Conservation (phyloP, 345 rosid genomes). For the Syzygium oleosum region DNA sequence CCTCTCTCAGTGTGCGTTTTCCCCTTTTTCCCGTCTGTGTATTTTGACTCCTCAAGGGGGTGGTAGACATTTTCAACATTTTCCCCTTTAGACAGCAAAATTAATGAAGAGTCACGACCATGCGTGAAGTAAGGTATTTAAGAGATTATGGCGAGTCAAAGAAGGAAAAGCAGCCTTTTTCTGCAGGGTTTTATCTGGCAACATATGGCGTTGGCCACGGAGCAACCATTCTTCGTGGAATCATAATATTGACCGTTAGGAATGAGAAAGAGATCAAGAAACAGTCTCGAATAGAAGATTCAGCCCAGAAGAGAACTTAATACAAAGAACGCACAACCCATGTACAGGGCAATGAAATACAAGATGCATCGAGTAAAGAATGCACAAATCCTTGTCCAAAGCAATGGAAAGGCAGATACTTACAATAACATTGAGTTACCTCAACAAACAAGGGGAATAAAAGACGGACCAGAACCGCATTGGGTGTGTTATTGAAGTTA, state of each 20-base stretch:
- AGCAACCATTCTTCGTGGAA: neutral
- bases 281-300: neutral
- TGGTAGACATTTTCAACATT: neutral
- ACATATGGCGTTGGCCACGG: neutral
- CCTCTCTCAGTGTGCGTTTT: neutral
- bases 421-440: neutral
- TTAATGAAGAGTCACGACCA: neutral
- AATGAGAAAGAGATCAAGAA: neutral
- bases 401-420: conserved; percentile 18
- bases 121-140: neutral
- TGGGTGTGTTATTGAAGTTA: conserved; percentile 31
- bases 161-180: neutral
- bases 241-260: neutral
- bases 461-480: conserved; percentile 8
- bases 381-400: conserved; percentile 22
- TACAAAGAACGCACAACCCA: neutral
- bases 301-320: neutral
- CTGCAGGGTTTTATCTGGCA: neutral
- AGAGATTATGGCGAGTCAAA: neutral
- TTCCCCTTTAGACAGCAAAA: neutral
- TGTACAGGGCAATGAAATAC: neutral
- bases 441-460: neutral
- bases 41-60: neutral
- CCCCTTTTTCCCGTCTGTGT: neutral
- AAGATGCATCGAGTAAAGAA: conserved; percentile 10